phyloP scores from a whole-genome alignment of 2,329 filamentous ascomycete genomes.

The Penicillium sp. region DNA sequence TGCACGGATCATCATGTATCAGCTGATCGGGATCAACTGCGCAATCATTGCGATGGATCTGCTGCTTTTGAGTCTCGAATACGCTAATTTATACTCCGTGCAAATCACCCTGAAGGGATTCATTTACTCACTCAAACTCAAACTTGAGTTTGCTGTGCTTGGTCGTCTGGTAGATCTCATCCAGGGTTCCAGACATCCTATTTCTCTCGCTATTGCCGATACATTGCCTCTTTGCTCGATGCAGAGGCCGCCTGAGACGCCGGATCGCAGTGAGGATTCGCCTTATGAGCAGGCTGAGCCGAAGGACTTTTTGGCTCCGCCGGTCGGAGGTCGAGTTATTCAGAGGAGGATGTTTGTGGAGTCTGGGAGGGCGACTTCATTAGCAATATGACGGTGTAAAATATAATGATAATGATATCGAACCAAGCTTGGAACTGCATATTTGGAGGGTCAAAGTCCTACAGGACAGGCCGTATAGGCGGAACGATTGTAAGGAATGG shows the following conservation, averaged over 20 bases:
- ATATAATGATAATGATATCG: neutral
- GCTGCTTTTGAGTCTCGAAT: slow-evolving; percentile 42
- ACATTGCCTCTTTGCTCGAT: slow-evolving; percentile 27
- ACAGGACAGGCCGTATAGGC: neutral
- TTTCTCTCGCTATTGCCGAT: slow-evolving; percentile 23
- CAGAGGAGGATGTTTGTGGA: slow-evolving; percentile 17
- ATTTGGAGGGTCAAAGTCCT: neutral
- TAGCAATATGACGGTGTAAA: neutral
- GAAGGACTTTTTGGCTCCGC: slow-evolving; percentile 11
- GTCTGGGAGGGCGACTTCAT: neutral
- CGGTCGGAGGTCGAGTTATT: slow-evolving; percentile 4
- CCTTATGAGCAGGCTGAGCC: slow-evolving; percentile 8
- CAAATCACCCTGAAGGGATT: slow-evolving; percentile 46
- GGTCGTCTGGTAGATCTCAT: slow-evolving; percentile 47
- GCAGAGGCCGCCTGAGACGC: slow-evolving; percentile 8
- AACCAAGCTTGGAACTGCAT: neutral
- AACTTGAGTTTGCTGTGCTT: slow-evolving; percentile 58
- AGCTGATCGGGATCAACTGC: slow-evolving; percentile 49
- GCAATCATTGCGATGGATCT: slow-evolving; percentile 51
- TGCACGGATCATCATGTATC: slow-evolving; percentile 42
- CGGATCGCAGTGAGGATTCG: slow-evolving; percentile 10
- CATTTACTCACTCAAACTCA: slow-evolving; percentile 44
- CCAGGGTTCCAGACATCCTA: slow-evolving; percentile 29
- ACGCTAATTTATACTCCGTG: slow-evolving; percentile 42
- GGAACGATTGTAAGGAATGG: no score